phyloP scores from a whole-genome alignment of 805 yeast genomes.

The Monosporozyma aerobia region DNA sequence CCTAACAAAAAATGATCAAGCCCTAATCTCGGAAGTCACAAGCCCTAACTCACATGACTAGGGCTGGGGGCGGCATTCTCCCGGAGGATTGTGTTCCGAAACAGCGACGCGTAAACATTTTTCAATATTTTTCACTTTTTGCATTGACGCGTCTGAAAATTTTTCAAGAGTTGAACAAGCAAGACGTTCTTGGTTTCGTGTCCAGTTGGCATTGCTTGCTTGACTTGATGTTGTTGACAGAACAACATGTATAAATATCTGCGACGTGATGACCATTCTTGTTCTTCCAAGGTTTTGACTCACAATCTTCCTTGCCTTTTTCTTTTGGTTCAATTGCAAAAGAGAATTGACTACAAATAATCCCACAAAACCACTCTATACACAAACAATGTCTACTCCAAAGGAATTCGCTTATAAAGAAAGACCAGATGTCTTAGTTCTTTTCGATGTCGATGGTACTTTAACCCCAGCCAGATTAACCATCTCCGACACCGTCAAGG shows the following conservation, averaged over 20 bases:
- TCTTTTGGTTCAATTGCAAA: background rate
- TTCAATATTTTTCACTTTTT: no score
- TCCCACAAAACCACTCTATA: background rate
- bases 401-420: constrained; percentile 62
- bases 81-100: background rate
- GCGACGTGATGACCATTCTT: background rate
- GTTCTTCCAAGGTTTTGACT: background rate
- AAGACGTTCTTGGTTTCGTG: background rate
- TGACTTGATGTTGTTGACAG: background rate
- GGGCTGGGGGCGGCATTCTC: background rate
- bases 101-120: background rate
- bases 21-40: background rate
- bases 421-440: constrained; percentile 77
- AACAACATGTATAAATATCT: background rate
- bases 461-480: constrained; percentile 91
- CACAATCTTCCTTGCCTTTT: background rate
- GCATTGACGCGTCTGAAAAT: constrained; percentile 1
- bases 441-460: constrained; percentile 98
- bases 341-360: constrained; percentile 1
- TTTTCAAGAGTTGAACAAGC: background rate
- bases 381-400: constrained; percentile 22
- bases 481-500: constrained; percentile 68
- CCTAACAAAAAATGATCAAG: background rate
- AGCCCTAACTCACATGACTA: no score
- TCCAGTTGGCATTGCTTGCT: background rate